These are phyloP conservation scores for Hortaea sp. DNA, from an alignment of 2,329 filamentous ascomycete genomes.

Conservation along the genomic window DNA sequence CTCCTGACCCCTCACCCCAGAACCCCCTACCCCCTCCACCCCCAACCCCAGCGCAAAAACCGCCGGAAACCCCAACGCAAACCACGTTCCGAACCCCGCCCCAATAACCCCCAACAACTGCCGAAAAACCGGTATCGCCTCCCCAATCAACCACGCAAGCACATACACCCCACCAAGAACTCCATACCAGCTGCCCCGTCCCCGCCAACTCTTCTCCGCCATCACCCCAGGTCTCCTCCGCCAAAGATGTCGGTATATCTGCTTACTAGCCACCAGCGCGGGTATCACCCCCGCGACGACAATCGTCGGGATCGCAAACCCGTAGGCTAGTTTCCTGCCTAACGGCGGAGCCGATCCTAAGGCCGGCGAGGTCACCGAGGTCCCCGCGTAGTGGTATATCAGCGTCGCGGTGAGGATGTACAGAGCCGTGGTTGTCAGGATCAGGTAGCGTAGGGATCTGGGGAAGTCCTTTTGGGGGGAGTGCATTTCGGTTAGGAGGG, in stretches of 20 bases:
- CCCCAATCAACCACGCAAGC: conserved; percentile 57
- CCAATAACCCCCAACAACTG: conserved; percentile 53
- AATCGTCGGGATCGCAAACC: conserved; percentile 60
- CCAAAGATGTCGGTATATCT: conserved; percentile 55
- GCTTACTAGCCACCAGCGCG: conserved; percentile 56
- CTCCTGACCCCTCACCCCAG: background rate
- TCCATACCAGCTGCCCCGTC: conserved; percentile 47
- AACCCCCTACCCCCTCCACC: background rate
- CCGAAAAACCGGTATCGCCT: conserved; percentile 60
- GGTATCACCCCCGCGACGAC: conserved; percentile 63
- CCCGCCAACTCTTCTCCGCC: conserved; percentile 25
- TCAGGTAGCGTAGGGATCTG: conserved; percentile 53
- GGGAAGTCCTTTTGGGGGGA: conserved; percentile 47
- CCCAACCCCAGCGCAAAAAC: conserved; percentile 12
- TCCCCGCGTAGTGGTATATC: conserved; percentile 56
- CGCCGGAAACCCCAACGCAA: conserved; percentile 24
- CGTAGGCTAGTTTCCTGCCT: conserved; percentile 57
- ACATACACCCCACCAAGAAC: conserved; percentile 49
- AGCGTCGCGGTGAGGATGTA: conserved; percentile 56
- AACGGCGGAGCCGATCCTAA: conserved; percentile 48
- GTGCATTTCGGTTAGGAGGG: conserved; percentile 54
- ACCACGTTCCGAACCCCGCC: conserved; percentile 57
- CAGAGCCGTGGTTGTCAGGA: conserved; percentile 48
- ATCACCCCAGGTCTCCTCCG: conserved; percentile 40
- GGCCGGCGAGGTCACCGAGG: conserved; percentile 53